Evolutionary conservation across 1,284 basidiomycete genomes (phyloP), one percentile per base, ranked within the genome.

Genomic region (Thecaphora frezii): DNA sequence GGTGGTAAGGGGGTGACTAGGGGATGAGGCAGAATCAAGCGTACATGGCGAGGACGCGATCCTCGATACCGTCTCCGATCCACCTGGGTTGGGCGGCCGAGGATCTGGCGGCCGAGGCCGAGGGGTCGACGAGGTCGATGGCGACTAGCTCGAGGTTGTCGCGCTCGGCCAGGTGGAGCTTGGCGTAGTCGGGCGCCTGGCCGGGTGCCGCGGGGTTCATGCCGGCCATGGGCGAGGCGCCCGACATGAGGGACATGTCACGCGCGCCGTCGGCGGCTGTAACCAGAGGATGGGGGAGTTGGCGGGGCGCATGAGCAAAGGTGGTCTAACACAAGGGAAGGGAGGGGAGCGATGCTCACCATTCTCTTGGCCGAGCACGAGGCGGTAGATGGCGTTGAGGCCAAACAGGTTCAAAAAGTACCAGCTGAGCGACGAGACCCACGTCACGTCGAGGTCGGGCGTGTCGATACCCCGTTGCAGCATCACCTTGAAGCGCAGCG

Each of bases 351-450:
- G 8, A 3, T 1, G 82, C 87, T 76, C 71, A 94, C 93, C 85
- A 75, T 96, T 94, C 58, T 93, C 91, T 45, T 86, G 86, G 9
- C 96, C 96, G 54, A 98, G 87, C 50, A 98, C 86, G 51, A 97
- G 86, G 56, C 89, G 88, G 83, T 97, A 97, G 14, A 98, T 82
- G 18, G 93, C 93, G 76, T 97, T 97, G 55, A 98, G 83, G 50
- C 96, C 96, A 78, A 98, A 98, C 79, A 97, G 90, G 82, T 97
- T 97, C 71, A 98, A 86, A 81, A 99, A 98, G 82, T 98, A 99
- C 96, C 96, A 98, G 26, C 91, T 94, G 55, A 98, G 83, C 12
- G 93, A 96, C 14, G 94, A 97, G 30, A 98, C 96, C 94, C 96
- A 99, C 81, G 90, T 86, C 19, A 97, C 93, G 79, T 97, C 92